phyloP scores from a whole-genome alignment of 2,329 filamentous ascomycete species.

The Botrytis tulipae region DNA sequence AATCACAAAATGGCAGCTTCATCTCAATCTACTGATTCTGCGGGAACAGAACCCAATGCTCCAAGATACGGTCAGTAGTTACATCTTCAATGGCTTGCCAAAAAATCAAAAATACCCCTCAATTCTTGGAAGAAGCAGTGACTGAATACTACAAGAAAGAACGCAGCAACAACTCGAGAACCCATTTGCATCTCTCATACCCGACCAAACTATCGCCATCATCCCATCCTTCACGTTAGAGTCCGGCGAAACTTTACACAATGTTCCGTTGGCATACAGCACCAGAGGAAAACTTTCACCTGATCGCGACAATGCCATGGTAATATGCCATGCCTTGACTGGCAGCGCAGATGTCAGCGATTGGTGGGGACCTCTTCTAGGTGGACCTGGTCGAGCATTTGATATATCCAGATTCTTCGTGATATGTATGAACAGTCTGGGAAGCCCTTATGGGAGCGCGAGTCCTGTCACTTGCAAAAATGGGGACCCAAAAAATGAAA shows the following conservation, averaged over 20 bases:
- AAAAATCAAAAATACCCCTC: constrained; percentile 15
- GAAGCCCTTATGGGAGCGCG: constrained; percentile 83
- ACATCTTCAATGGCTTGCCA: constrained; percentile 5
- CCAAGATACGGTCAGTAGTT: constrained; percentile 34
- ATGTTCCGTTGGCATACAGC: constrained; percentile 70
- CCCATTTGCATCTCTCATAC: constrained; percentile 81
- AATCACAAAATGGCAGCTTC: constrained; percentile 10
- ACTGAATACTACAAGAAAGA: constrained; percentile 52
- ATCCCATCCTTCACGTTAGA: constrained; percentile 90
- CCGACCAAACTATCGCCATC: constrained; percentile 82
- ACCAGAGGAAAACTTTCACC: constrained; percentile 60
- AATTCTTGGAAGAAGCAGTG: constrained; percentile 43
- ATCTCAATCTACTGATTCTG: neutral
- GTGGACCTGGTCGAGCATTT: constrained; percentile 74
- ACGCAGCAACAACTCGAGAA: constrained; percentile 75
- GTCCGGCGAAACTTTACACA: constrained; percentile 78
- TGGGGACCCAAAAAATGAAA: constrained; percentile 68
- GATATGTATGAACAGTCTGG: constrained; percentile 81
- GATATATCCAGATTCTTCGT: constrained; percentile 82
- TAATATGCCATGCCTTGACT: constrained; percentile 80
- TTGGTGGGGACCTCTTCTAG: constrained; percentile 84
- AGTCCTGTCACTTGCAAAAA: constrained; percentile 87
- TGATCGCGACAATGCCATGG: constrained; percentile 64
- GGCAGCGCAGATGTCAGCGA: constrained; percentile 82
- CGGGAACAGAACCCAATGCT: neutral